These are phyloP conservation scores for Suillus tomentosus DNA, from an alignment of 768 basidiomycete species.

Conservation along the genomic window DNA sequence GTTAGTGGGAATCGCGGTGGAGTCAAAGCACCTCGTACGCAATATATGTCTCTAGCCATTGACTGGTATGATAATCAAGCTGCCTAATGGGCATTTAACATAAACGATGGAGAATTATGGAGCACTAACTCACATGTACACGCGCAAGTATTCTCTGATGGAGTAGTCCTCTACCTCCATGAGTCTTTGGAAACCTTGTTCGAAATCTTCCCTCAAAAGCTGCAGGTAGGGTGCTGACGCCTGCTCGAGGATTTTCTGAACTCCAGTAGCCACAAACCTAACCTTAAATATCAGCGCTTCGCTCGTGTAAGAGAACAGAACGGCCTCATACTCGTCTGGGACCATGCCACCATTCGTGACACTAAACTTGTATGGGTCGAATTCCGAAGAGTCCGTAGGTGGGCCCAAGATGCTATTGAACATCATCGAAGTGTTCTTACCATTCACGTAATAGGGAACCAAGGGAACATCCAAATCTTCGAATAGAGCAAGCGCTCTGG, in stretches of 20 bases:
- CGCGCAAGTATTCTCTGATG: background rate
- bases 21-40: background rate
- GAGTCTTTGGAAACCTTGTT: background rate
- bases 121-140: background rate
- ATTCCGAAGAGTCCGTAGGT: background rate
- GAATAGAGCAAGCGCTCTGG: background rate
- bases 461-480: slow-evolving; percentile 4
- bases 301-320: background rate
- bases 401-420: slow-evolving; percentile 5
- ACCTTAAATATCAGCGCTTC: background rate
- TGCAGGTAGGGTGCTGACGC: slow-evolving; percentile 3
- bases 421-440: background rate
- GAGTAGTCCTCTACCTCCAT: slow-evolving; percentile 2
- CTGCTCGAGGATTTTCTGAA: background rate
- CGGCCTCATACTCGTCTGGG: background rate
- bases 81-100: background rate
- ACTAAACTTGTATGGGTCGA: slow-evolving; percentile 2
- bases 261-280: slow-evolving; percentile 1
- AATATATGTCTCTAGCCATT: slow-evolving; percentile 1
- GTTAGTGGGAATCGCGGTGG: background rate
- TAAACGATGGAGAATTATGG: background rate
- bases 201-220: slow-evolving; percentile 3
- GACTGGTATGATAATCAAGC: slow-evolving; percentile 2
- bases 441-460: background rate
- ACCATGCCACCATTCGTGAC: background rate